These are phyloP conservation scores for Yarrowia phangngaensis DNA, from an alignment of 805 yeast genomes.

Conservation along the genomic window DNA sequence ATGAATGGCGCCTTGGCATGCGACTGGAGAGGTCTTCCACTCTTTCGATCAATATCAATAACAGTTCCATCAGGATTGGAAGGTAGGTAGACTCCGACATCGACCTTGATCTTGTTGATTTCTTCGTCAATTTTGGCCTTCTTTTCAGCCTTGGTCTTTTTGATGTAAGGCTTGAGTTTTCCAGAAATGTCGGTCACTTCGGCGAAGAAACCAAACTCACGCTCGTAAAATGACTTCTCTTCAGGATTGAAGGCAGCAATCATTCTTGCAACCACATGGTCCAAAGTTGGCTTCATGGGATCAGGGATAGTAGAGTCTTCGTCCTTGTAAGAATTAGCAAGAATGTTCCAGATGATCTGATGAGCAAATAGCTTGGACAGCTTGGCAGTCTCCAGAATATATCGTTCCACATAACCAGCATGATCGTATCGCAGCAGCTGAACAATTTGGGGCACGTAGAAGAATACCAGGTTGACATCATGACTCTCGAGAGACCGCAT, in stretches of 20 bases:
- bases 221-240: slow-evolving; percentile 66
- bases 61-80: slow-evolving; percentile 96
- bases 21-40: slow-evolving; percentile 92
- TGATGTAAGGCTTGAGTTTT: slow-evolving; percentile 88
- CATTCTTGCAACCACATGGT: slow-evolving; percentile 65
- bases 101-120: slow-evolving; percentile 71
- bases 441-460: slow-evolving; percentile 97
- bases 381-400: slow-evolving; percentile 86
- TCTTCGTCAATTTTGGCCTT: slow-evolving; percentile 94
- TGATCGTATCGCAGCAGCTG: slow-evolving; percentile 82
- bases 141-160: slow-evolving; percentile 92
- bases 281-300: slow-evolving; percentile 75
- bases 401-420: slow-evolving; percentile 80
- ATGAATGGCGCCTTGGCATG: slow-evolving; percentile 98
- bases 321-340: slow-evolving; percentile 86
- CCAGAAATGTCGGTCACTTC: slow-evolving; percentile 94
- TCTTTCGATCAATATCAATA: slow-evolving; percentile 81
- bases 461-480: slow-evolving; percentile 83
- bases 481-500: slow-evolving; percentile 85
- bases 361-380: slow-evolving; percentile 91
- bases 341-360: slow-evolving; percentile 97
- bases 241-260: slow-evolving; percentile 53
- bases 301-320: slow-evolving; percentile 83
- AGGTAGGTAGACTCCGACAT: slow-evolving; percentile 86
- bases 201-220: slow-evolving; percentile 82